These are phyloP conservation scores for Chalciporus piperatus DNA, from an alignment of 768 basidiomycete genomes.

Conservation along the genomic window DNA sequence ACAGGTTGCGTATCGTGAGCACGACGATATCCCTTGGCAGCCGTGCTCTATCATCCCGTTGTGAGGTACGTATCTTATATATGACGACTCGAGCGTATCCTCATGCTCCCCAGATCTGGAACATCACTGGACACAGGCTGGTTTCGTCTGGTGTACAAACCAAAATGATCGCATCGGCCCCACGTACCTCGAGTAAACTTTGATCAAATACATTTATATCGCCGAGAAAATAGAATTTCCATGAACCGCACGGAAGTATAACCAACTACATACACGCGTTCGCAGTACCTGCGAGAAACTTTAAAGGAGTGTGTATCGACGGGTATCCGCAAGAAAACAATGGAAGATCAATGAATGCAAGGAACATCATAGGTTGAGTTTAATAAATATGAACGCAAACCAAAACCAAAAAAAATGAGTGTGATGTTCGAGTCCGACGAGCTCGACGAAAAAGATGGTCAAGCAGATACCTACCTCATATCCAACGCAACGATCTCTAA, in stretches of 20 bases:
- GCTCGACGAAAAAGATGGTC: neutral
- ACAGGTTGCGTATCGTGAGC: slow-evolving; percentile 49
- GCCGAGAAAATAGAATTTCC: slow-evolving; percentile 9
- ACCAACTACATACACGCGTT: slow-evolving; percentile 17
- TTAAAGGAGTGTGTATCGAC: slow-evolving; percentile 8
- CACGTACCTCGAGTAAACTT: slow-evolving; percentile 14
- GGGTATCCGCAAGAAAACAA: slow-evolving; percentile 7
- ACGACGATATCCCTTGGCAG: slow-evolving; percentile 50
- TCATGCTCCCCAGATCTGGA: slow-evolving; percentile 48
- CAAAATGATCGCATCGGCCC: slow-evolving; percentile 48
- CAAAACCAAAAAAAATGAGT: slow-evolving; percentile 20
- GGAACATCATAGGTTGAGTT: neutral
- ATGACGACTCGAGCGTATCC: neutral
- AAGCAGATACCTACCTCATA: slow-evolving; percentile 1
- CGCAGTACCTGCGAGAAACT: neutral
- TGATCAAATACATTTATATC: slow-evolving; percentile 4
- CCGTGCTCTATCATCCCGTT: slow-evolving; percentile 45
- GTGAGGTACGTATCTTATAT: slow-evolving; percentile 37
- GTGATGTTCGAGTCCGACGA: slow-evolving; percentile 16
- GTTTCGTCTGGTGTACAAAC: slow-evolving; percentile 54
- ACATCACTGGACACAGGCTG: slow-evolving; percentile 46
- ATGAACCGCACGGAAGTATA: slow-evolving; percentile 2
- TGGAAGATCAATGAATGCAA: slow-evolving; percentile 4
- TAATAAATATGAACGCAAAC: slow-evolving; percentile 9
- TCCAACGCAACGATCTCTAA: neutral